Evolutionary conservation across 2,329 filamentous ascomycete genomes (phyloP).

Genomic region (Claviceps cyperi): DNA sequence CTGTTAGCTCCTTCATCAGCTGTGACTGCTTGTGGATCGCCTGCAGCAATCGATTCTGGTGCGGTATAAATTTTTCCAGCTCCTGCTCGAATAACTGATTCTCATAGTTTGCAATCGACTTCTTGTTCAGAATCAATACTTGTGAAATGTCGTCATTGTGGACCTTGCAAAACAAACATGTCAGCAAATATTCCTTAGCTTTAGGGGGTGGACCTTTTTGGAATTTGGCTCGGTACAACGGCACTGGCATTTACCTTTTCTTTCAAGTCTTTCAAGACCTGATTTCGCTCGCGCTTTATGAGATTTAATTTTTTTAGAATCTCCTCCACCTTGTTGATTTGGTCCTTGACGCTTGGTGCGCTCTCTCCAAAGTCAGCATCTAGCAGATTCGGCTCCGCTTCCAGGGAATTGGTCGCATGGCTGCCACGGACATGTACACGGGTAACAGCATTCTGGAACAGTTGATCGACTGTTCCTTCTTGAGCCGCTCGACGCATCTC

Average conservation of each 20-base stretch:
- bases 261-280: slow-evolving; percentile 92
- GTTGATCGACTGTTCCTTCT: slow-evolving; percentile 68
- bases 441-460: slow-evolving; percentile 78
- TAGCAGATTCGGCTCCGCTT: slow-evolving; percentile 61
- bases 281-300: slow-evolving; percentile 79
- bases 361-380: slow-evolving; percentile 84
- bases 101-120: slow-evolving; percentile 85
- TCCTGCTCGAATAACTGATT: slow-evolving; percentile 86
- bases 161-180: slow-evolving; percentile 37
- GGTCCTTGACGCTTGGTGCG: slow-evolving; percentile 67
- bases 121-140: slow-evolving; percentile 94
- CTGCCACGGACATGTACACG: slow-evolving; percentile 56
- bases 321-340: slow-evolving; percentile 80
- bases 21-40: slow-evolving; percentile 91
- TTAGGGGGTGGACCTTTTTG: not conserved
- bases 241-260: slow-evolving; percentile 60
- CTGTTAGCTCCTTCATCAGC: slow-evolving; percentile 86
- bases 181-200: not conserved
- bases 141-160: slow-evolving; percentile 96
- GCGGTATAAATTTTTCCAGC: slow-evolving; percentile 90
- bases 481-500: slow-evolving; percentile 89
- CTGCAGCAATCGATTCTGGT: slow-evolving; percentile 81
- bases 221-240: too few relatives aligned
- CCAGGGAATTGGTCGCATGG: slow-evolving; percentile 44
- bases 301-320: slow-evolving; percentile 81